Base-by-base conservation (phyloP, 257 asterid genomes). In the Rubia yunnanensis region DNA sequence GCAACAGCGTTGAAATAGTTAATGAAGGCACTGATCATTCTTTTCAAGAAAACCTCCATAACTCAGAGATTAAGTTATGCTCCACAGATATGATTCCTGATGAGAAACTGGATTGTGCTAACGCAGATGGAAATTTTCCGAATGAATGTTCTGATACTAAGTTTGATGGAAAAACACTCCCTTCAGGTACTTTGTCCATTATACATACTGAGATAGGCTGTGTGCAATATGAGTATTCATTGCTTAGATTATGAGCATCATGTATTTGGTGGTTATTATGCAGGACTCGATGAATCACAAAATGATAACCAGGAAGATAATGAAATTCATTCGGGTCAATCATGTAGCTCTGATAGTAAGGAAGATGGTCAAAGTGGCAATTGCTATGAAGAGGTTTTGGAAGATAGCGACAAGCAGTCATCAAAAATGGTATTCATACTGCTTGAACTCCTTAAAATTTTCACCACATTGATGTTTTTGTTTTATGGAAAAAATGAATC, bases 171-270 rank as follows among this genome's bases (percentile, higher is more conserved):
- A 77, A 79, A 80, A 66, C 56, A 39, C 57, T 65, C 18, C 35
- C 86, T 69, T 65, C 65, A 24, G 95, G 95, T 92, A 81, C 54
- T 28, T 39, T 34, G 69, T 56, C 36, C 69, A 64, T 60, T 59
- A 36, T n/a, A 57, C 38, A 26, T 22, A 36, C 22, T 8, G 36
- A 41, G 34, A 55, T 48, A 38, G 35, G n/a, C 7, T 36, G 31
- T 13, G 50, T 26, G 34, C 46, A 44, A 38, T 60, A 60, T 70
- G 24, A 39, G 36, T 68, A 38, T 26, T 52, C 14, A 28, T 48
- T 58, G 24, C 58, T 35, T 59, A 61, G 63, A 78, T 77, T 71
- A 22, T 67, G 41, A 23, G 10, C 52, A 18, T 68, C 35, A 63
- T 62, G n/a, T 24, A 27, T 18, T 9, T 17, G 11, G 52, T 22